A percentile compares a stretch with the other conserved stretches of the same genome.
phyloP scores from a whole-genome alignment of 352 stramenopile species.

The Pythium rhizo-oryzae region DNA sequence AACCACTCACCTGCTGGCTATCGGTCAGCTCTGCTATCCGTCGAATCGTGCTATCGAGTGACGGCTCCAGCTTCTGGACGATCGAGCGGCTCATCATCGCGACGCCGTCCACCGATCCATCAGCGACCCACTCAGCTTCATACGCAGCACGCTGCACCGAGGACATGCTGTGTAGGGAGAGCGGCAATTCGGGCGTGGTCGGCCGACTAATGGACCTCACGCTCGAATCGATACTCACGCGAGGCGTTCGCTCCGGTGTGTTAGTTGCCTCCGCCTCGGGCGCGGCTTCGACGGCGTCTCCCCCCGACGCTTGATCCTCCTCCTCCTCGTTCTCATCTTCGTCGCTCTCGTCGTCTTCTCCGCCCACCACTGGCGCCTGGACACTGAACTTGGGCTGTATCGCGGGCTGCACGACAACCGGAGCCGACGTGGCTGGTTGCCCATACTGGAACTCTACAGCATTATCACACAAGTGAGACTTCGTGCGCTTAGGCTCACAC shows the following conservation, averaged over 20 bases:
- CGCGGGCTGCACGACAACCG: conserved; percentile 3
- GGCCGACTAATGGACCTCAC: conserved; percentile 18
- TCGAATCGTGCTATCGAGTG: conserved; percentile 65
- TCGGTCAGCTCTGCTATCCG: conserved; percentile 72
- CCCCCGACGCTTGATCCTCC: neutral
- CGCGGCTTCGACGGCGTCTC: neutral
- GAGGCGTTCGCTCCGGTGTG: neutral
- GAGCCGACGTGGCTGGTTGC: neutral
- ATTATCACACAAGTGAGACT: neutral
- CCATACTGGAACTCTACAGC: conserved; percentile 28
- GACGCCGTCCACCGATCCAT: conserved; percentile 47
- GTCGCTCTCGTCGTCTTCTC: conserved; percentile 34
- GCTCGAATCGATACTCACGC: conserved; percentile 20
- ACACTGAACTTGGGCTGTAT: conserved; percentile 26
- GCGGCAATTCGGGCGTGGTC: conserved; percentile 16
- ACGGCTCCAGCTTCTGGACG: conserved; percentile 54
- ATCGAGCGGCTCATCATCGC: conserved; percentile 62
- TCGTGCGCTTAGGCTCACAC: too few species aligned
- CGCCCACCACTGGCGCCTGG: conserved; percentile 9
- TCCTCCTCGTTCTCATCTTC: conserved; percentile 19
- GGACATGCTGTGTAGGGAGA: neutral
- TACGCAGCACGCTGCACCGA: neutral
- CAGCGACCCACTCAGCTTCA: conserved; percentile 40
- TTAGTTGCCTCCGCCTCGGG: neutral
- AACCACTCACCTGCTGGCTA: conserved; percentile 37